Base-by-base conservation (phyloP, 1,284 basidiomycete genomes). In the Boletellus sp. region DNA sequence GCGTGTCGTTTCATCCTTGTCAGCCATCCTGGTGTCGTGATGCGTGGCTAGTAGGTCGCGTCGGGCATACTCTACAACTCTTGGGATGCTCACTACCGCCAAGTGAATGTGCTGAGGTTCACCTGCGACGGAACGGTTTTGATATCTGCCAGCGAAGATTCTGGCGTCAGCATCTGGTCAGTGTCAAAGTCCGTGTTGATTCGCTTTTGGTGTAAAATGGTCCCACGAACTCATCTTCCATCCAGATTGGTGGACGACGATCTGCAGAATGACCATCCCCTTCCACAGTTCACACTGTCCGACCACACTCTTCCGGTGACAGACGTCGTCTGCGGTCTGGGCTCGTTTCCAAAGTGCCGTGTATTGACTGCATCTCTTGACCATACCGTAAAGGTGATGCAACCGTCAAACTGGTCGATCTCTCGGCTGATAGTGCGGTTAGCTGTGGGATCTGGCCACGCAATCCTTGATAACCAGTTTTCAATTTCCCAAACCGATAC, bases 71-170 rank as follows among this genome's bases (percentile, higher is more conserved):
- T 99, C 36, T 87, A 88, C 67, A 82, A 88, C 49, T 83, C 88
- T 0, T 94, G 94, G 79, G 94, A 96, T 54, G 94, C 93, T 8
- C 95, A 98, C 68, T 99, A 97, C 69, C 89, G 94, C 40, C 78
- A 85, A 57, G 76, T 97, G 35, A 88, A 82, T 47, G 84, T 88
- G 4, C 70, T 98, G 3, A 79, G 78, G 32, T 98, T 97, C 68
- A 89, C 89, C 5, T 72, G 73, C 27, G 94, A 97, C 59, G 87
- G 87, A 27, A 78, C 79, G 19, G 82, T 85, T 5, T 74, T 99
- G 43, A 63, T 97, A 9, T 90, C 91, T 17, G 91, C 86, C 8
- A 92, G 91, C 33, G 88, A 94, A 49, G 95, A 99, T 63, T 89
- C 93, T 17, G 82, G 85, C 17, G 79, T 93, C 26, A 84, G 82